phyloP scores from a whole-genome alignment of 495 filamentous ascomycete genomes.

The Penicillium riverlandense region DNA sequence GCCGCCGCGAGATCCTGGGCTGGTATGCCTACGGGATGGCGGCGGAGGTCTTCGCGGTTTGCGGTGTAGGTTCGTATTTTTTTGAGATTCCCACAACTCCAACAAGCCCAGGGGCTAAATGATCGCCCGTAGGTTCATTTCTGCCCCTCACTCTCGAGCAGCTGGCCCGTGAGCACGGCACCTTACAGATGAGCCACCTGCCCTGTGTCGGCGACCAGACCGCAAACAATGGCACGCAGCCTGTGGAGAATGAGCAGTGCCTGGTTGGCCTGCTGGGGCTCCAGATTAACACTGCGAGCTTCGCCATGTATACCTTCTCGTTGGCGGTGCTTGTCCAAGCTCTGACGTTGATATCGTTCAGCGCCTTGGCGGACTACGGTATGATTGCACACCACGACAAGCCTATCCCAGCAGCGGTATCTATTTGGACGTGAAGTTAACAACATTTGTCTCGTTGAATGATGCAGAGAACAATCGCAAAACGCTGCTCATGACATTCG shows the following conservation, averaged over 20 bases:
- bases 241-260: constrained; percentile 28
- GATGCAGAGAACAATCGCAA: constrained; percentile 47
- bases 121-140: constrained; percentile 61
- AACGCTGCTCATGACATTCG: constrained; percentile 69
- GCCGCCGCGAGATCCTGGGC: constrained; percentile 68
- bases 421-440: not conserved
- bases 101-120: constrained; percentile 2
- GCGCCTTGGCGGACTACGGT: constrained; percentile 48
- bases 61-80: constrained; percentile 49
- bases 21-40: constrained; percentile 92
- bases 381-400: constrained; percentile 8
- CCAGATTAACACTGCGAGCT: constrained; percentile 44
- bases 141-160: constrained; percentile 86
- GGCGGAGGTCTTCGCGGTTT: constrained; percentile 87
- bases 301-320: constrained; percentile 50
- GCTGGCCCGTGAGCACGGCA: constrained; percentile 74
- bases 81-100: not conserved
- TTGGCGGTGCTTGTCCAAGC: constrained; percentile 47
- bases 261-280: constrained; percentile 37
- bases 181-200: constrained; percentile 48
- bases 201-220: constrained; percentile 30
- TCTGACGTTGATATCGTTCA: constrained; percentile 45
- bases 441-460: not conserved
- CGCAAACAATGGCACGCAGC: constrained; percentile 7
- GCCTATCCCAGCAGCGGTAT: too few species aligned